Base-by-base conservation (phyloP, 2,329 filamentous ascomycete species). In the Xylaria sp. region DNA sequence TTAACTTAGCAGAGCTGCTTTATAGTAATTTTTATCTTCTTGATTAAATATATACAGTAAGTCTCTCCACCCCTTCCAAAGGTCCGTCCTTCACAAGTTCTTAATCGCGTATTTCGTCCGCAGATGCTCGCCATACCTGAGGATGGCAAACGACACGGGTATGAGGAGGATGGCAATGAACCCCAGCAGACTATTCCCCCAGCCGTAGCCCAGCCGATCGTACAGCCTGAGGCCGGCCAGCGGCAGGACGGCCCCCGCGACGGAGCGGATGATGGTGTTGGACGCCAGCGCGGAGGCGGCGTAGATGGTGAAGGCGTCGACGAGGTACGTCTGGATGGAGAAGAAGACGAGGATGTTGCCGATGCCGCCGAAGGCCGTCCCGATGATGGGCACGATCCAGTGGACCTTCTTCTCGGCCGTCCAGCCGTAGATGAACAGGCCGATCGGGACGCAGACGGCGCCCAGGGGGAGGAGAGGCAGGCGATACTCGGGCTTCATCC, bases 271-370 rank as follows among this genome's bases (percentile, higher is more conserved):
- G 1, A 90, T 81, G 0, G 86, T 87, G 66, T 82, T 88, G 0
- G 88, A 87, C 0, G 88, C 88, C 2, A 89, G 83, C 0, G 87
- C 89, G 6, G 81, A 82, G 33, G 89, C 88, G 0, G 87, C 85
- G 68, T 87, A 84, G 28, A 82, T 74, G 1, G 82, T 81, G 73
- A 85, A 90, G 0, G 84, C 82, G 68, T 91, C 88, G 11, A 90
- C 84, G 4, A 90, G 81, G 72, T 91, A 75, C 11, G 71, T 65
- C 48, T 73, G 68, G 3, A 74, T 67, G 6, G 61, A 67, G 67
- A 78, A 74, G 59, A 78, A 72, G 13, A 74, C 65, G 11, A 77
- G 64, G 17, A 61, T 62, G 15, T 70, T 75, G 10, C 82, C 82
- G 1, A 81, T 53, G 4, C 83, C 83, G 48, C 82, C 75, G n/a